Conservation (phyloP, 352 stramenopile genomes). For the Globisporangium solare region DNA sequence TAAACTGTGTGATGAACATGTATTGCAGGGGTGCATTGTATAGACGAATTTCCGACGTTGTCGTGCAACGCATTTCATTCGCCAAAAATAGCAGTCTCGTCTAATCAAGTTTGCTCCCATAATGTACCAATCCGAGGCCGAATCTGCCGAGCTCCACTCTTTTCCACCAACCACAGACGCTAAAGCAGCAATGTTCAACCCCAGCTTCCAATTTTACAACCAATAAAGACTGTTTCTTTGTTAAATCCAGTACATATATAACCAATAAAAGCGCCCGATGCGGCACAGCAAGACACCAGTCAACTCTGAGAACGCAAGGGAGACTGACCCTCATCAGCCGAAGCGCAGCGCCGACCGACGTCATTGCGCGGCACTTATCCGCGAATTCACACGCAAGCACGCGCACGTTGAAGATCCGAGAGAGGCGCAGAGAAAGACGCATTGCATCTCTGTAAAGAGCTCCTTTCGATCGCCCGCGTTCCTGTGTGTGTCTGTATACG, state of each 20-base stretch:
- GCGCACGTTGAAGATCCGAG: no score
- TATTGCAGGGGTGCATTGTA: no score
- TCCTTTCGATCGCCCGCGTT: no score
- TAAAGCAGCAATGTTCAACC: not conserved
- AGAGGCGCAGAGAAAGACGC: no score
- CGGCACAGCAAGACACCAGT: conserved; percentile 4
- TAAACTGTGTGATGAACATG: no score
- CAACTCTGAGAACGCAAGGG: conserved; percentile 10
- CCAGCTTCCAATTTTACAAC: not conserved
- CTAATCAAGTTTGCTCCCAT: not conserved
- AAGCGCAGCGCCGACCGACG: no score
- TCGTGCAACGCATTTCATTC: not conserved
- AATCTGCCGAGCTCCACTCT: not conserved
- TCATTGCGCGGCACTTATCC: no score
- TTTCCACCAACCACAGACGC: conserved; percentile 1
- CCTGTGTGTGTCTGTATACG: no score
- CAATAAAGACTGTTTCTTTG: not conserved
- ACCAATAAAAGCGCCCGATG: not conserved
- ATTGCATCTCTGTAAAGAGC: no score
- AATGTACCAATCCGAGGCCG: not conserved
- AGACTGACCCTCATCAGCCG: no score
- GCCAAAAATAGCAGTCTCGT: conserved; percentile 1
- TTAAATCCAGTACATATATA: not conserved
- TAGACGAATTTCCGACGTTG: no score
- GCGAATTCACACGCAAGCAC: no score